A percentile compares a stretch with the other conserved stretches of the same genome.
Evolutionary conservation across 1,284 basidiomycete species (phyloP).

Genomic region (Moesziomyces sp.): DNA sequence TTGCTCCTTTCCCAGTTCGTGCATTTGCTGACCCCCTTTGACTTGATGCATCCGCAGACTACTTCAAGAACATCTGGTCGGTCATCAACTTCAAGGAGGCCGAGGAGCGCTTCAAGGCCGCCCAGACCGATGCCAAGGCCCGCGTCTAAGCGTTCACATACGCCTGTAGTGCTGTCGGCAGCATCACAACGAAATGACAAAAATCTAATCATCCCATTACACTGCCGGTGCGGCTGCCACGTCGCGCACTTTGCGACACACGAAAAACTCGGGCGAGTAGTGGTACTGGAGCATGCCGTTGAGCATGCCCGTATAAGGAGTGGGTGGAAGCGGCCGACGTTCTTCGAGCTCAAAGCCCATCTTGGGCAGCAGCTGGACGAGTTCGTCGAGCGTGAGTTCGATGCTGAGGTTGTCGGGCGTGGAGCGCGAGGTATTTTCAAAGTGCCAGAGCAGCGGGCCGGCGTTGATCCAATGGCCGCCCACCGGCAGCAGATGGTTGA

Average conservation of each 20-base stretch:
- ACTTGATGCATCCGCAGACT: constrained; percentile 23
- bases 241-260: constrained; percentile 61
- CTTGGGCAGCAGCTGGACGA: constrained; percentile 78
- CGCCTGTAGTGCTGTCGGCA: constrained; percentile 9
- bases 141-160: constrained; percentile 16
- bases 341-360: constrained; percentile 89
- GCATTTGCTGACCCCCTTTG: too few relatives aligned
- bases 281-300: constrained; percentile 87
- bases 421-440: constrained; percentile 71
- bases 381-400: constrained; percentile 88
- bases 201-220: constrained; percentile 5
- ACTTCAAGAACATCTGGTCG: constrained; percentile 68
- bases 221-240: constrained; percentile 47
- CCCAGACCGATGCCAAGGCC: constrained; percentile 54
- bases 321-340: constrained; percentile 79
- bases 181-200: constrained; percentile 1
- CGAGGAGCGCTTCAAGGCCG: constrained; percentile 65
- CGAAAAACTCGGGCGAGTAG: constrained; percentile 75
- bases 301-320: constrained; percentile 84
- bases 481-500: constrained; percentile 58
- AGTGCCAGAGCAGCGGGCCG: constrained; percentile 96
- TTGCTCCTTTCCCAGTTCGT: too few relatives aligned
- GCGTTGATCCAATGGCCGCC: constrained; percentile 63
- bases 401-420: constrained; percentile 69
- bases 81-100: constrained; percentile 68